phyloP scores from a whole-genome alignment of 257 asterid species.

The Gentiana straminea region DNA sequence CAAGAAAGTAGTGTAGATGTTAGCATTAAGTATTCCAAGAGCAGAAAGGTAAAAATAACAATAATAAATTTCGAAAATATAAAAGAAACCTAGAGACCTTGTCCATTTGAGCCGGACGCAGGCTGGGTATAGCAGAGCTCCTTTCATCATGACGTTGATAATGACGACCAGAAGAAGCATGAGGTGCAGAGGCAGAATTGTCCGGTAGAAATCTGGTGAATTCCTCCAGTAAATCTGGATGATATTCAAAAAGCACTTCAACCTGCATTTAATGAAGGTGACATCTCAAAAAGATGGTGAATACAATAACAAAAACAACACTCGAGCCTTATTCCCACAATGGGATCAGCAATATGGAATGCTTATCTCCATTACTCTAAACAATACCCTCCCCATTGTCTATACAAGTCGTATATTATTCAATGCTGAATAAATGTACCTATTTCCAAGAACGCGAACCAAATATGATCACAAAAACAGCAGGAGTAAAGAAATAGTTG shows the following conservation, averaged over 20 bases:
- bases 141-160: slow-evolving; percentile 66
- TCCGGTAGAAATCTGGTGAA: slow-evolving; percentile 93
- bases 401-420: too few species aligned
- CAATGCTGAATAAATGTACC: neutral
- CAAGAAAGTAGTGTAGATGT: neutral
- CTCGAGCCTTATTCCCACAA: too few species aligned
- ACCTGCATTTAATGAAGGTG: slow-evolving; percentile 38
- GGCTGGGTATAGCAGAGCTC: slow-evolving; percentile 55
- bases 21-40: neutral
- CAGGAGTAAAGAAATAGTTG: too few species aligned
- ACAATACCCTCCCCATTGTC: too few species aligned
- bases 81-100: slow-evolving; percentile 37
- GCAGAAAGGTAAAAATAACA: slow-evolving; percentile 1
- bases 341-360: too few species aligned
- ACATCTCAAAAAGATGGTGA: too few species aligned
- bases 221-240: slow-evolving; percentile 91
- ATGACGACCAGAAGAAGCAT: slow-evolving; percentile 50
- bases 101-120: slow-evolving; percentile 54
- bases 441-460: neutral
- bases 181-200: slow-evolving; percentile 59
- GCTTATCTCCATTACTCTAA: too few species aligned
- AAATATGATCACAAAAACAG: neutral
- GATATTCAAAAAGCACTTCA: slow-evolving; percentile 71
- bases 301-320: too few species aligned
- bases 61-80: neutral